A percentile compares a stretch with the other conserved stretches of the same genome.
Evolutionary conservation across 2,329 filamentous ascomycete species (phyloP).

Genomic region (Stagonosporopsis chrysanthemi): DNA sequence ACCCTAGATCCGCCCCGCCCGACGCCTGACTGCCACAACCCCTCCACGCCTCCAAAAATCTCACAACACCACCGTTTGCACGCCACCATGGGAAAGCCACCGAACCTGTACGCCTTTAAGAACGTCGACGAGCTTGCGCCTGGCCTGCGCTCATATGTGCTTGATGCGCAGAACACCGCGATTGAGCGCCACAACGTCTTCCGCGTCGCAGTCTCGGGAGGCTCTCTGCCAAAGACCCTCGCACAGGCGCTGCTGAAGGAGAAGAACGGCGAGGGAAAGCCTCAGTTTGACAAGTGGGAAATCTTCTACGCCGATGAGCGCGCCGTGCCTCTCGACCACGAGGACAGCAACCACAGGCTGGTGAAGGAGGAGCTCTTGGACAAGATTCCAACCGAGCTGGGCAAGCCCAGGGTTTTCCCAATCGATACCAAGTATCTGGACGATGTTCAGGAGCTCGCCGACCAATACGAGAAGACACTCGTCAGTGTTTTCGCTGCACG

Average conservation of each 20-base stretch:
- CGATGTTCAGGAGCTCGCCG: slow-evolving; percentile 89
- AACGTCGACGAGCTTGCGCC: slow-evolving; percentile 73
- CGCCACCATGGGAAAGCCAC: slow-evolving; percentile 50
- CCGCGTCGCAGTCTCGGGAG: slow-evolving; percentile 91
- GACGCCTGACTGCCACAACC: slow-evolving; percentile 15
- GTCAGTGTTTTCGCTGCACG: slow-evolving; percentile 87
- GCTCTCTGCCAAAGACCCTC: slow-evolving; percentile 87
- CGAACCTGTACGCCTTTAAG: slow-evolving; percentile 81
- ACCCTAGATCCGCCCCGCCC: slow-evolving; percentile 8
- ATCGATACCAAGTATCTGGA: slow-evolving; percentile 75
- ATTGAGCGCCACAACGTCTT: slow-evolving; percentile 82
- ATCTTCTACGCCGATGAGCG: slow-evolving; percentile 99
- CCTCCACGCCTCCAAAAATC: slow-evolving; percentile 14
- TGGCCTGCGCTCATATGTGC: slow-evolving; percentile 81
- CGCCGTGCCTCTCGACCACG: slow-evolving; percentile 87
- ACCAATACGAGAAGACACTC: slow-evolving; percentile 89
- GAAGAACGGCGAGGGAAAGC: slow-evolving; percentile 63
- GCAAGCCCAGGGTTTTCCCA: slow-evolving; percentile 75
- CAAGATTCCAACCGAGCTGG: slow-evolving; percentile 76
- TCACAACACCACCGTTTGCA: slow-evolving; percentile 10
- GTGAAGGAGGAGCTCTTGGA: slow-evolving; percentile 87
- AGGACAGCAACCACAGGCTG: slow-evolving; percentile 92
- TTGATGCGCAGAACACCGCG: slow-evolving; percentile 81
- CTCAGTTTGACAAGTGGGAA: slow-evolving; percentile 89
- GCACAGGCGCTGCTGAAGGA: slow-evolving; percentile 79